Evolutionary conservation across 257 asterid genomes (phyloP), one percentile per base, ranked within the genome.

Genomic region (Solanum neorickii): DNA sequence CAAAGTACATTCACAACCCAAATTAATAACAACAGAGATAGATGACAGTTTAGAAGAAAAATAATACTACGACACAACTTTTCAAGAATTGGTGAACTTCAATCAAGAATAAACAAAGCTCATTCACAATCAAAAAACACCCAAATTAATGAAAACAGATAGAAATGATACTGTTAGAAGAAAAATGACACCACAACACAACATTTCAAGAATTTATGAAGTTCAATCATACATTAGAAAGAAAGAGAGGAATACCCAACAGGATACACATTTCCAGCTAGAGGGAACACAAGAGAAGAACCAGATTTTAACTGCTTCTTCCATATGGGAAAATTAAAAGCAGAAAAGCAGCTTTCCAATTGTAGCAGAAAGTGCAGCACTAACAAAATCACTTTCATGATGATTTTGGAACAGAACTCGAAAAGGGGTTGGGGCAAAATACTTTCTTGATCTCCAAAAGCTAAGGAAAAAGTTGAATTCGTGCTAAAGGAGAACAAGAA

Each of bases 261-360:
- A 5, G 99, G 99, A 93, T 95, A 96, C 87, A 95, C 98, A 87
- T 94, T 94, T 82, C 99, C 98, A 49, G 93, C 68, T 70, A 96
- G 90, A 21, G 98, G 98, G 85, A 96, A 93, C 82, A 95, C 56
- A 85, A 95, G 91, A 80, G 99, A 94, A 87, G 98, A 94, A 31
- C 87, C 89, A 84, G 52, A 89, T 49, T 82, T 82, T 29, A 20
- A 52, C 21, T 69, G 76, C 23, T 69, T 69, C 46, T 49, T 82
- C 85, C 69, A 18, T 10, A 10, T 47, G 16, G 69, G 69, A 49
- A 82, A 3, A 82, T 20, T 52, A 82, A 82, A 31, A 31, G 85
- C 85, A 49, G 31, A 49, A 42, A 18, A 82, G 70, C 85, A 82
- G 31, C 47, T 31, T 31, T 49, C 31, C 6, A 82, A 31, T 20